Evolutionary conservation across 2,329 filamentous ascomycete genomes (phyloP).

Genomic region (Alternaria dauci): DNA sequence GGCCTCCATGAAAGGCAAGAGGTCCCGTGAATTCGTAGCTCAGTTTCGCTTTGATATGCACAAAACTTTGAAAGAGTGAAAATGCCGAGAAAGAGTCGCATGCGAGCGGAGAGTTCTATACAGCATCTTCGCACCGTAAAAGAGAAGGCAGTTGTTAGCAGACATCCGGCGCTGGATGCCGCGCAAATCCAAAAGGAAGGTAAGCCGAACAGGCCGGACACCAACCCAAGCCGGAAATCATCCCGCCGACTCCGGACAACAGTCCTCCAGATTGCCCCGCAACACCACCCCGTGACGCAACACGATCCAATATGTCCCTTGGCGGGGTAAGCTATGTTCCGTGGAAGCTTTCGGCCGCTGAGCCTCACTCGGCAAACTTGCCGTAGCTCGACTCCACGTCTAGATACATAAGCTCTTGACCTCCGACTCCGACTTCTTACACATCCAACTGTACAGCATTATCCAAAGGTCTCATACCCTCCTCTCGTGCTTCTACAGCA

Average conservation of each 20-base stretch:
- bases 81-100: neutral
- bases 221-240: slow-evolving; percentile 10
- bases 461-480: neutral
- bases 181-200: slow-evolving; percentile 13
- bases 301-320: neutral
- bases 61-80: neutral
- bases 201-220: slow-evolving; percentile 21
- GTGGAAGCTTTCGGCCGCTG: slow-evolving; percentile 1
- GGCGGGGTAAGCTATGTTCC: slow-evolving; percentile 13
- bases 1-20: neutral
- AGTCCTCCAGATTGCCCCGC: slow-evolving; percentile 29
- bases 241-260: slow-evolving; percentile 27
- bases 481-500: neutral
- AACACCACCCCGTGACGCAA: slow-evolving; percentile 33
- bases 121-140: neutral
- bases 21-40: neutral
- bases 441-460: neutral
- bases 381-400: neutral
- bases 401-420: slow-evolving; percentile 2
- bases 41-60: neutral
- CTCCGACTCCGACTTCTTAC: neutral
- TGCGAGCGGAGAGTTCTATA: neutral
- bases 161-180: neutral
- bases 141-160: neutral
- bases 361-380: slow-evolving; percentile 5